phyloP scores from a whole-genome alignment of 306 rosid genomes.

The Castanopsis chinensis region DNA sequence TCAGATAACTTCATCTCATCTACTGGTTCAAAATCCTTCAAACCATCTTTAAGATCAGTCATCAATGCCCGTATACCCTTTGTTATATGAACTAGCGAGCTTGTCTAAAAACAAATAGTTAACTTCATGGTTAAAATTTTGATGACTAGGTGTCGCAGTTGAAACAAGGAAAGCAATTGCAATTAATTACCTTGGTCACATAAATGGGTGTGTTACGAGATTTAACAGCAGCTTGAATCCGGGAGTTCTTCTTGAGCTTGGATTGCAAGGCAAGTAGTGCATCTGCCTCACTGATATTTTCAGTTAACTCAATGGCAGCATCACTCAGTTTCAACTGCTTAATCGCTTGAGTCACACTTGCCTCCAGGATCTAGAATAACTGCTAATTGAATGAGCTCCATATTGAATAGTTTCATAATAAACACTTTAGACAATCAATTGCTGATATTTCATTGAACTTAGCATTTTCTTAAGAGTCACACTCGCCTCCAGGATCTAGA shows the following conservation, averaged over 20 bases:
- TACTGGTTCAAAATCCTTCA: conserved; percentile 49
- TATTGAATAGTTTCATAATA: not conserved
- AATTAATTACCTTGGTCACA: conserved; percentile 65
- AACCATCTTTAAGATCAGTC: conserved; percentile 67
- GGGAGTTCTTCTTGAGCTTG: conserved; percentile 83
- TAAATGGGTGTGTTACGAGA: conserved; percentile 74
- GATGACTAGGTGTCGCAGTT: not conserved
- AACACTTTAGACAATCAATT: not conserved
- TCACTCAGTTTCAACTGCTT: conserved; percentile 72
- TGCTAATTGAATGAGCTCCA: conserved; percentile 52
- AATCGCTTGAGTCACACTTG: conserved; percentile 73
- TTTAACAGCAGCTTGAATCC: conserved; percentile 89
- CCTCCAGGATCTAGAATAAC: conserved; percentile 80
- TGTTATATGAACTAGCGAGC: conserved; percentile 71
- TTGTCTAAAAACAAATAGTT: conserved; percentile 48
- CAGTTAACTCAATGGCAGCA: conserved; percentile 59
- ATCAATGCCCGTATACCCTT: conserved; percentile 68
- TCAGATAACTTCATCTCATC: conserved; percentile 55
- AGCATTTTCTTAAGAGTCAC: not conserved
- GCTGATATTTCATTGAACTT: not conserved
- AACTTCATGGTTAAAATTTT: conserved; percentile 20
- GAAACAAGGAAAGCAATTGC: conserved; percentile 7
- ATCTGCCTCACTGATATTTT: conserved; percentile 89
- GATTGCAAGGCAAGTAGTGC: conserved; percentile 86
- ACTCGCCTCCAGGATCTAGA: conserved; percentile 80